Evolutionary conservation across 495 filamentous ascomycete genomes (phyloP).

Genomic region (Lasiosphaeria ovina): DNA sequence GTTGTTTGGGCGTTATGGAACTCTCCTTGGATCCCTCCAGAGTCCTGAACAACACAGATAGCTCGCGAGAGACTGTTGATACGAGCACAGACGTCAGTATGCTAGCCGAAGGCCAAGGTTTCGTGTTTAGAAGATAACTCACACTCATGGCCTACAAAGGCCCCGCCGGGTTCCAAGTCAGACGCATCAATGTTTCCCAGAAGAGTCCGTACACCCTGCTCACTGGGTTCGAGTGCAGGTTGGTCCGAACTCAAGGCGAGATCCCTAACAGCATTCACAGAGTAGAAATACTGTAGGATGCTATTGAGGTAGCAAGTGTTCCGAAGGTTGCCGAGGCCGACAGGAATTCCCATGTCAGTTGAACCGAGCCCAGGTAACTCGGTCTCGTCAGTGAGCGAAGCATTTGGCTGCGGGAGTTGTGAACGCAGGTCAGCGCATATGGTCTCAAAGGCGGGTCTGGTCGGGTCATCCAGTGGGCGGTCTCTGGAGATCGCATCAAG

Average conservation of each 20-base stretch:
- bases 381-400: neutral
- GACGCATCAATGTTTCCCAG: constrained; percentile 55
- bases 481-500: constrained; percentile 14
- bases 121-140: constrained; percentile 32
- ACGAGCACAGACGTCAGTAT: neutral
- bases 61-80: constrained; percentile 62
- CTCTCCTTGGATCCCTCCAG: constrained; percentile 58
- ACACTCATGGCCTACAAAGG: constrained; percentile 56
- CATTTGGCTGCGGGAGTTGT: neutral
- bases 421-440: constrained; percentile 13
- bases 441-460: constrained; percentile 17
- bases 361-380: neutral
- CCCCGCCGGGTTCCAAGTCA: constrained; percentile 38
- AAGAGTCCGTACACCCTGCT: constrained; percentile 58
- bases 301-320: constrained; percentile 99
- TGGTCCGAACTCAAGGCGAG: constrained; percentile 73
- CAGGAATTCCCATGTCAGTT: constrained; percentile 55
- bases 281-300: constrained; percentile 92
- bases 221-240: constrained; percentile 59
- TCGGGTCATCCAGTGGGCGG: constrained; percentile 13
- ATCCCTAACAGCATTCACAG: constrained; percentile 76
- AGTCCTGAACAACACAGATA: constrained; percentile 68
- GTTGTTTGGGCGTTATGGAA: constrained; percentile 66
- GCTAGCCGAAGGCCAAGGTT: constrained; percentile 13
- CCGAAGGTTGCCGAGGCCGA: constrained; percentile 87